These are phyloP conservation scores for Solanum dulcamara DNA, from an alignment of 257 asterid genomes.

Conservation along the genomic window DNA sequence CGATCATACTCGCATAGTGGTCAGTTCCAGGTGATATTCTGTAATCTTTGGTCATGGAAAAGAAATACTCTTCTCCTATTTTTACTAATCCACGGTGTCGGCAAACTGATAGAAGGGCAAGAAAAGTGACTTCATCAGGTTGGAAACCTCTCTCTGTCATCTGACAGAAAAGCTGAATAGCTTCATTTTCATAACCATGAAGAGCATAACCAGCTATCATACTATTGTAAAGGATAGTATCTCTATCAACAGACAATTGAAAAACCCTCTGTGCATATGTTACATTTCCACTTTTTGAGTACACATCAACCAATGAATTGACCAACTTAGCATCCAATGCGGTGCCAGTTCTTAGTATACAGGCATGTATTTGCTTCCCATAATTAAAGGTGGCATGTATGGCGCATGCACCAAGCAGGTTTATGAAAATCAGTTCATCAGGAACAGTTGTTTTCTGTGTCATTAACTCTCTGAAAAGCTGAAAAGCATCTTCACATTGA, in stretches of 20 bases:
- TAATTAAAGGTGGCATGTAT: slow-evolving; percentile 41
- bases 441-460: slow-evolving; percentile 11
- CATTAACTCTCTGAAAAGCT: slow-evolving; percentile 49
- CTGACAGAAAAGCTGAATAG: slow-evolving; percentile 45
- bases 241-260: slow-evolving; percentile 19
- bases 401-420: slow-evolving; percentile 59
- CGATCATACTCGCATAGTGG: slow-evolving; percentile 94
- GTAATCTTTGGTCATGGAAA: slow-evolving; percentile 51
- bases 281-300: slow-evolving; percentile 71
- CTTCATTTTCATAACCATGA: slow-evolving; percentile 58
- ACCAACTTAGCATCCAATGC: slow-evolving; percentile 37
- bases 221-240: slow-evolving; percentile 50
- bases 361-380: slow-evolving; percentile 79
- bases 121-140: slow-evolving; percentile 70
- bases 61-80: slow-evolving; percentile 57
- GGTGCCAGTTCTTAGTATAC: slow-evolving; percentile 30
- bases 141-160: slow-evolving; percentile 31
- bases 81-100: slow-evolving; percentile 69
- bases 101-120: slow-evolving; percentile 79
- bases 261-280: slow-evolving; percentile 45
- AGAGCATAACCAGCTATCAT: slow-evolving; percentile 90
- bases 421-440: slow-evolving; percentile 51
- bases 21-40: slow-evolving; percentile 54
- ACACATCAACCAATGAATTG: slow-evolving; percentile 71
- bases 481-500: slow-evolving; percentile 48